Percentiles rank a stretch among this genome's conserved stretches.
Evolutionary conservation across 441 rosid genomes (phyloP).

Genomic region (Pelargonium exstipulatum): DNA sequence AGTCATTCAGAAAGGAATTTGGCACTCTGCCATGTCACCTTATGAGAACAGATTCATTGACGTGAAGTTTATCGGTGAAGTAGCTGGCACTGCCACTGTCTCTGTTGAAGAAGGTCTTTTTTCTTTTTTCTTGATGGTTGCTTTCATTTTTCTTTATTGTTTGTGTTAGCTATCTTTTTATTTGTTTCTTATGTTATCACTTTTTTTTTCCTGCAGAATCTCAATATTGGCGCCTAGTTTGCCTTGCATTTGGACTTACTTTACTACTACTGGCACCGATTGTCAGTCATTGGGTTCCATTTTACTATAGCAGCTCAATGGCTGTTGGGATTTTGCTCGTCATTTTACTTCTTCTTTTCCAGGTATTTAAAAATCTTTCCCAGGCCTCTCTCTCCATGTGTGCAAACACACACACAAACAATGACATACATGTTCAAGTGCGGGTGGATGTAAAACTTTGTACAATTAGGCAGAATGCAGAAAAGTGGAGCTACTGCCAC

Average conservation of each 20-base stretch:
- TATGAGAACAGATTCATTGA: conserved; percentile 62
- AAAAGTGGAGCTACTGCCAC: not conserved
- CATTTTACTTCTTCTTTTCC: conserved; percentile 65
- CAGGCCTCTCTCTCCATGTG: not conserved
- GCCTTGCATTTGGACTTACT: conserved; percentile 55
- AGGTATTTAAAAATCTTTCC: conserved; percentile 38
- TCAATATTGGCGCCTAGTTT: conserved; percentile 78
- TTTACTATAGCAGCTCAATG: conserved; percentile 91
- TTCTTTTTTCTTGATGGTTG: conserved; percentile 6
- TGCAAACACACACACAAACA: no score
- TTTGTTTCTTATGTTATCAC: conserved; percentile 12
- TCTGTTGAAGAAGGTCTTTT: conserved; percentile 54
- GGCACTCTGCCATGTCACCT: conserved; percentile 72
- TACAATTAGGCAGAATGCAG: not conserved
- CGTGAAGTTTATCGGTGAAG: conserved; percentile 48
- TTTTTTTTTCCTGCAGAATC: conserved; percentile 42
- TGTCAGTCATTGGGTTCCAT: conserved; percentile 90
- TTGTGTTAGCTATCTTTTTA: not conserved
- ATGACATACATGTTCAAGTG: not conserved
- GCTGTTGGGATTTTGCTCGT: conserved; percentile 88
- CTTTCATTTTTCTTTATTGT: conserved; percentile 2
- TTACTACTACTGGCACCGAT: conserved; percentile 65
- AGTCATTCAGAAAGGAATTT: no score
- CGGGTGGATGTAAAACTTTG: not conserved
- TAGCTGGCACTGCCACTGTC: conserved; percentile 45